Percentiles rank a stretch among this genome's conserved stretches.
phyloP scores from a whole-genome alignment of 1,284 basidiomycete genomes.

The Boletellus deceptivus region DNA sequence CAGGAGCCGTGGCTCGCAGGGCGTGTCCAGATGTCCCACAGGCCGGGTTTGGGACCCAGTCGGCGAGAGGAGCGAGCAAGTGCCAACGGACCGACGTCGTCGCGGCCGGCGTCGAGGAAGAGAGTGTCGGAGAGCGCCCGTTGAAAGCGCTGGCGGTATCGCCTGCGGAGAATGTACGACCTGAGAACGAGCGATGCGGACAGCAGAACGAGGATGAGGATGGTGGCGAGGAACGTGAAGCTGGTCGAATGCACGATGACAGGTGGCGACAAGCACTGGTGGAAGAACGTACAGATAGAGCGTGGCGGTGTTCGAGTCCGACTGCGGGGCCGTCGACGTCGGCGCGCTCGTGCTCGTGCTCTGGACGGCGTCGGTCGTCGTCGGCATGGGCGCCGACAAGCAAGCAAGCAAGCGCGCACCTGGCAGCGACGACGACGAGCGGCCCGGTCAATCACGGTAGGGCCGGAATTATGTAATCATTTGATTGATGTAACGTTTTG shows the following conservation, averaged over 20 bases:
- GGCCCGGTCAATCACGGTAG: background rate
- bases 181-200: constrained; percentile 63
- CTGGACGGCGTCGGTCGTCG: background rate
- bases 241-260: constrained; percentile 35
- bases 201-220: constrained; percentile 62
- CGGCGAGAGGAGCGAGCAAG: constrained; percentile 7
- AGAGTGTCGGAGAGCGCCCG: constrained; percentile 50
- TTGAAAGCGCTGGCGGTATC: constrained; percentile 50
- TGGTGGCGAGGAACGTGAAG: constrained; percentile 69
- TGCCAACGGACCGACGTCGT: background rate
- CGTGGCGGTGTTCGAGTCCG: constrained; percentile 29
- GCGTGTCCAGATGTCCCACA: constrained; percentile 19
- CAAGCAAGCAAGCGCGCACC: background rate
- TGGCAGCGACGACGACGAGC: background rate
- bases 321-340: constrained; percentile 4
- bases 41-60: constrained; percentile 14
- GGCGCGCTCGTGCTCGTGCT: constrained; percentile 1
- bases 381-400: constrained; percentile 17
- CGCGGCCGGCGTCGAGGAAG: constrained; percentile 30
- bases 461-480: constrained; percentile 21
- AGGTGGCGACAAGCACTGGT: constrained; percentile 7
- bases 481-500: constrained; percentile 10
- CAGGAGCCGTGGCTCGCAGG: background rate
- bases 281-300: constrained; percentile 35
- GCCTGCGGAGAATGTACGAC: constrained; percentile 59